These are phyloP conservation scores for Pterocarpus santalinus DNA, from an alignment of 306 rosid species.

Conservation along the genomic window DNA sequence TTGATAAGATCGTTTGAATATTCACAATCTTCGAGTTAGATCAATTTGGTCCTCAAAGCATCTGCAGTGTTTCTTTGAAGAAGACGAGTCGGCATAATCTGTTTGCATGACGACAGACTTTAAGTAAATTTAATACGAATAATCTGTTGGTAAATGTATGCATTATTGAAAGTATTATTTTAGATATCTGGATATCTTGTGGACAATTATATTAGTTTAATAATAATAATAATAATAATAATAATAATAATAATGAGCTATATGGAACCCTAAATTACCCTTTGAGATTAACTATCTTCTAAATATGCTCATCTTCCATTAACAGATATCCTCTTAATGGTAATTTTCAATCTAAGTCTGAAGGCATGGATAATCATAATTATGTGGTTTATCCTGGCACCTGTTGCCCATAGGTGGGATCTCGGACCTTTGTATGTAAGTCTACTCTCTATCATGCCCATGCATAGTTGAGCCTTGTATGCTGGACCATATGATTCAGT, in stretches of 20 bases:
- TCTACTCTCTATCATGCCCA: slow-evolving; percentile 7
- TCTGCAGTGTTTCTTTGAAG: slow-evolving; percentile 21
- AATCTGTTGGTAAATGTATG: background rate
- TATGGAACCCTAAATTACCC: background rate
- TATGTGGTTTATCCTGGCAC: slow-evolving; percentile 92
- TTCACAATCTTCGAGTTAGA: slow-evolving; percentile 28
- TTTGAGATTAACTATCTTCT: slow-evolving; percentile 47
- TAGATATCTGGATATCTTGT: background rate
- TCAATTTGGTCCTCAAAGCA: slow-evolving; percentile 24
- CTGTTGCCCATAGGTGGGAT: slow-evolving; percentile 85
- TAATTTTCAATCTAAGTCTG: slow-evolving; percentile 82
- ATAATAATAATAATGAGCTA: slow-evolving; percentile 5
- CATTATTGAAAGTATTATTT: slow-evolving; percentile 33
- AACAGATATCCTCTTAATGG: slow-evolving; percentile 91
- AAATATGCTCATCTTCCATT: slow-evolving; percentile 48
- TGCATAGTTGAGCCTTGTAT: slow-evolving; percentile 22
- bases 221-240: background rate
- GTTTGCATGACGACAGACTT: slow-evolving; percentile 27
- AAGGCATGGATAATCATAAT: slow-evolving; percentile 78
- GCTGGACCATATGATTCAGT: slow-evolving; percentile 24
- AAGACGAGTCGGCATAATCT: slow-evolving; percentile 25
- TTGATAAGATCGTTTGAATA: slow-evolving; percentile 4
- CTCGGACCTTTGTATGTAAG: slow-evolving; percentile 92
- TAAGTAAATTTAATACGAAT: slow-evolving; percentile 27
- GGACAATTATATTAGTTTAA: background rate